These are phyloP conservation scores for Tetradesmus lagerheimii DNA, from an alignment of 139 green algal genomes.

Conservation along the genomic window DNA sequence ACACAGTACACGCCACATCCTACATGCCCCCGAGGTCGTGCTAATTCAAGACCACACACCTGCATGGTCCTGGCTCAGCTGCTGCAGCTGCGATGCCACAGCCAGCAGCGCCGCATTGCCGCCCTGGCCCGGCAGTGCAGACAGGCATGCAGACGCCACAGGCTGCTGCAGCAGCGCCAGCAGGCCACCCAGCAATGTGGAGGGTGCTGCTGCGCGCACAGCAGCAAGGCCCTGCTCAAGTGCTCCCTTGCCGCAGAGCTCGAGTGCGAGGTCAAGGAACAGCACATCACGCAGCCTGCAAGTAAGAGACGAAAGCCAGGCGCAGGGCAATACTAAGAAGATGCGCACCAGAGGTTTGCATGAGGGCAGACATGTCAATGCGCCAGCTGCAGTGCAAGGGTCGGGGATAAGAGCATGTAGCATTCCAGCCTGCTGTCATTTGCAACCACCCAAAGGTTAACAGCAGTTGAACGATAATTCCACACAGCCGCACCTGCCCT, in stretches of 20 bases:
- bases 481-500: constrained; percentile 5
- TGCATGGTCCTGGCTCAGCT: constrained; percentile 30
- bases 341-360: too few species aligned
- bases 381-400: background rate
- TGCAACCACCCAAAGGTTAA: background rate
- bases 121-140: constrained; percentile 10
- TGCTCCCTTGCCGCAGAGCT: constrained; percentile 52
- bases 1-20: too few species aligned
- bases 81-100: constrained; percentile 13
- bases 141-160: constrained; percentile 7
- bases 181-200: constrained; percentile 37
- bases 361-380: background rate
- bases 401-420: background rate
- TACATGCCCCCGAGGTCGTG: too few species aligned
- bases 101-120: constrained; percentile 16
- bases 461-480: too few species aligned
- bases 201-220: constrained; percentile 25
- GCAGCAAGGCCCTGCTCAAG: constrained; percentile 59
- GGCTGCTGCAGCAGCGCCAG: constrained; percentile 25
- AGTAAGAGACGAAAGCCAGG: background rate
- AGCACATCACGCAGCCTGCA: constrained; percentile 69
- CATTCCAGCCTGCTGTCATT: background rate
- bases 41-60: too few species aligned
- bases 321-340: background rate
- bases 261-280: constrained; percentile 81